A percentile compares a stretch with the other conserved stretches of the same genome.
Evolutionary conservation across 1,284 basidiomycete genomes (phyloP).

Genomic region (Cystobasidiaceae sp.): DNA sequence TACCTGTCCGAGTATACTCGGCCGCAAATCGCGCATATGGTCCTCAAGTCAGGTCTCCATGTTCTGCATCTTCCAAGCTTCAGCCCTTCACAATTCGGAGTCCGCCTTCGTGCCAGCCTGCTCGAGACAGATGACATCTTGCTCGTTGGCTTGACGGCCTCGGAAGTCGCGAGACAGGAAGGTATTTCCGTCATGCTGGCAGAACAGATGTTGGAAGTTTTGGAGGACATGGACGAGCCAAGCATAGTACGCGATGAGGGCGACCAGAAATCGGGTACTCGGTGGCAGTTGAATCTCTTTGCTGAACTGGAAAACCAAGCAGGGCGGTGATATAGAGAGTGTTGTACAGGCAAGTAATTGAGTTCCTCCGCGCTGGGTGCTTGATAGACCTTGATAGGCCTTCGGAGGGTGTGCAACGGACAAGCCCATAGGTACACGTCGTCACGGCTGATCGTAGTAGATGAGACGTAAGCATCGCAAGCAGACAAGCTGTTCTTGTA

Average conservation of each 20-base stretch:
- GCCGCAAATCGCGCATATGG: conserved; percentile 64
- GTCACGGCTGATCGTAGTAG: no score
- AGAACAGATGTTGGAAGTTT: conserved; percentile 65
- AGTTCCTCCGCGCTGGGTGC: background rate
- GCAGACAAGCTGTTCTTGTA: no score
- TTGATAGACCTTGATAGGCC: background rate
- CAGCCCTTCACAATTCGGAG: conserved; percentile 9
- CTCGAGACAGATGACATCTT: background rate
- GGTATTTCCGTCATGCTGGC: conserved; percentile 64
- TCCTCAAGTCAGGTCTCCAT: conserved; percentile 65
- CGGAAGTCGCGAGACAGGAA: conserved; percentile 65
- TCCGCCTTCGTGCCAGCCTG: conserved; percentile 42
- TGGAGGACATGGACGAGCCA: conserved; percentile 51
- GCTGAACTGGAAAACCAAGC: background rate
- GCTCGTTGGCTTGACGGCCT: conserved; percentile 42
- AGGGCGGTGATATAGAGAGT: background rate
- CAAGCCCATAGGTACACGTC: no score
- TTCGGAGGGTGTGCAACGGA: background rate
- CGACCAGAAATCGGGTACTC: conserved; percentile 3
- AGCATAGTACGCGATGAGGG: conserved; percentile 21
- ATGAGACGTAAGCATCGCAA: no score
- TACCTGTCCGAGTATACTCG: conserved; percentile 62
- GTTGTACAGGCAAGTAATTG: background rate
- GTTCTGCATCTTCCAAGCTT: conserved; percentile 80
- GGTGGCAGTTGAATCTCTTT: conserved; percentile 23